Base-by-base conservation (phyloP, 768 basidiomycete species). In the Trametes sanguinea region DNA sequence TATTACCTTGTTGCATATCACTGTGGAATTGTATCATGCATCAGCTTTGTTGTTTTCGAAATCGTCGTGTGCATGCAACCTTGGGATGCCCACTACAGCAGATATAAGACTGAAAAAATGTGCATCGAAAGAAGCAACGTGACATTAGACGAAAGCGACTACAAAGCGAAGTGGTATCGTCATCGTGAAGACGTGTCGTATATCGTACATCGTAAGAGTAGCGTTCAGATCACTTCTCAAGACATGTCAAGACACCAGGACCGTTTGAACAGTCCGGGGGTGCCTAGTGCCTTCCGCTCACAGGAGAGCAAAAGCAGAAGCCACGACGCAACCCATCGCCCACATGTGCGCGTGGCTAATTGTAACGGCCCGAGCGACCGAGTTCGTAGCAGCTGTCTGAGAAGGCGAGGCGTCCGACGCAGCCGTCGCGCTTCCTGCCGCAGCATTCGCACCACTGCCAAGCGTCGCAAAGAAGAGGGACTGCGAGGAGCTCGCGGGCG, bases 11-110 rank as follows among this genome's bases (percentile, higher is more conserved):
- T 44, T 59, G 50, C 29, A 8, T 42, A 29, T 17, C 17, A 17
- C 6, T 9, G 32, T 43, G 42, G n/a, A 51, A 51, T 52, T 59
- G 57, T 59, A 59, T 59, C 16, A 27, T 51, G 51, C 57, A 10
- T 48, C 32, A 46, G 55, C 16, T 59, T 45, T 37, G 6, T 17
- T 45, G 7, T 39, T 42, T 22, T 30, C 11, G 56, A 42, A 32
- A 6, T 40, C 29, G 40, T 37, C n/a, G 37, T 53, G 37, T 2
- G 53, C 42, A 27, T 6, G 53, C 32, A 43, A 6, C 14, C 3
- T 7, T 10, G 29, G n/a, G 2, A 42, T 22, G 4, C 14, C 22
- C 22, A 22, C 22, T 22, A 22, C 22, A 22, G 22, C 22, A 22
- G 22, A 22, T 22, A 37, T 37, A 11, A 37, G 35, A 37, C 35